phyloP scores from a whole-genome alignment of 208 protist species.

The Leishmania tropica region DNA sequence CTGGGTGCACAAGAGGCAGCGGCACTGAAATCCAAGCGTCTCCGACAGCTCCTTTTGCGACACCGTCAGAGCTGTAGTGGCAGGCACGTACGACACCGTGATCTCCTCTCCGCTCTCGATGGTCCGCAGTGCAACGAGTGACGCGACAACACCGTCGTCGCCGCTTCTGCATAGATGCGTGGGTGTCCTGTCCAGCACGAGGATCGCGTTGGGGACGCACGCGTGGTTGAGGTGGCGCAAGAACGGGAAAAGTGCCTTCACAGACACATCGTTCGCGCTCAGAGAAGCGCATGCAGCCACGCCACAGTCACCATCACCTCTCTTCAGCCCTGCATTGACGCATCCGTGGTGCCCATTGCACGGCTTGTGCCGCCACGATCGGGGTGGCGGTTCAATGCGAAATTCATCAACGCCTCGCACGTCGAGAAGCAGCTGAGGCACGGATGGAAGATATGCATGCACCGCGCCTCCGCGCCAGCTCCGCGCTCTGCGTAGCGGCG shows the following conservation, averaged over 20 bases:
- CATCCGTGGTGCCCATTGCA: not conserved
- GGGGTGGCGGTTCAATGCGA: constrained; percentile 8
- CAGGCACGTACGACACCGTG: constrained; percentile 66
- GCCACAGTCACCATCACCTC: not conserved
- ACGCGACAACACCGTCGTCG: not conserved
- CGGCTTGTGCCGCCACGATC: not conserved
- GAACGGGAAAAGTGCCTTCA: constrained; percentile 36
- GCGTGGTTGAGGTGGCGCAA: constrained; percentile 62
- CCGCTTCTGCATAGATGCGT: not conserved
- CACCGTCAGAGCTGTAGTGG: constrained; percentile 35
- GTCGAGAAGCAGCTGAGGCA: constrained; percentile 1
- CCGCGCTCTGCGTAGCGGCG: not conserved
- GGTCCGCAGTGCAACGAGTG: constrained; percentile 51
- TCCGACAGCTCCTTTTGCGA: constrained; percentile 23
- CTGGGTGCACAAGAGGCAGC: constrained; percentile 46
- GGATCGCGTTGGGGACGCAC: constrained; percentile 63
- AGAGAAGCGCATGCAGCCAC: not conserved
- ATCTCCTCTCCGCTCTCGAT: constrained; percentile 74
- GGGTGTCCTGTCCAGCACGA: constrained; percentile 27
- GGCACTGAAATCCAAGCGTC: constrained; percentile 46
- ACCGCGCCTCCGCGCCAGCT: not conserved
- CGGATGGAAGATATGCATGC: not conserved
- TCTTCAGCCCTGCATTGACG: not conserved
- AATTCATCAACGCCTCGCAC: constrained; percentile 28
- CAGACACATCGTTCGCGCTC: too few relatives aligned